A percentile compares a stretch with the other conserved stretches of the same genome.
These are phyloP conservation scores for Tuber calosporum DNA, from an alignment of 495 filamentous ascomycete species.

Conservation along the genomic window DNA sequence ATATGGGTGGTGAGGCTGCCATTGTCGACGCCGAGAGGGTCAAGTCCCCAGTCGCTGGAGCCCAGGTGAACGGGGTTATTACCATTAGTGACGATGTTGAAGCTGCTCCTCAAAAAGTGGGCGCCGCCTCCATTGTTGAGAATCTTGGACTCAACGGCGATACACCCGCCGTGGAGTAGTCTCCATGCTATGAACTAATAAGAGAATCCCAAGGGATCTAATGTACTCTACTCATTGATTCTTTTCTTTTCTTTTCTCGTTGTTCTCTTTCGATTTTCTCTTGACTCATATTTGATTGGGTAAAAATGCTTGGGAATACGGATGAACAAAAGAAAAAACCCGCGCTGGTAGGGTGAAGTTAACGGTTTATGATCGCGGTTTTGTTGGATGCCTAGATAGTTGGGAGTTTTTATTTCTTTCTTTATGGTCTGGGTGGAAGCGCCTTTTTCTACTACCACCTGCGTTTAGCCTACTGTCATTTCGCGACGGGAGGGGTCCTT, in stretches of 20 bases:
- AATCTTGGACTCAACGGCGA: constrained; percentile 6
- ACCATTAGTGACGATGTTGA: constrained; percentile 25
- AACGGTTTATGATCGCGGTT: neutral
- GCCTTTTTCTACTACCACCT: neutral
- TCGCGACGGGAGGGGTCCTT: neutral
- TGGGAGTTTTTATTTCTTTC: constrained; percentile 3
- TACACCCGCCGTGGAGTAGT: constrained; percentile 10
- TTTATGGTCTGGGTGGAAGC: neutral
- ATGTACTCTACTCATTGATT: constrained; percentile 35
- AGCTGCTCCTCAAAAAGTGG: constrained; percentile 1
- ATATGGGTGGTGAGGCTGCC: constrained; percentile 45
- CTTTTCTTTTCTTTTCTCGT: constrained; percentile 6
- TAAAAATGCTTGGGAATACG: neutral
- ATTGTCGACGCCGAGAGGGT: constrained; percentile 14
- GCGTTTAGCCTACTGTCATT: neutral
- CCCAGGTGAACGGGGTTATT: constrained; percentile 25
- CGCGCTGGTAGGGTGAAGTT: neutral
- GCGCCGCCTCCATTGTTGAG: neutral
- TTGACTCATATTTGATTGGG: neutral
- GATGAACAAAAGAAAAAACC: neutral
- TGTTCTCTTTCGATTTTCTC: neutral
- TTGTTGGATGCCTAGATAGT: neutral
- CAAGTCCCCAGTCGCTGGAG: constrained; percentile 5
- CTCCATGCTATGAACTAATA: constrained; percentile 5
- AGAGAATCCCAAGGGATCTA: neutral